Conservation (phyloP, 306 rosid species). For the Medicago truncatula region DNA sequence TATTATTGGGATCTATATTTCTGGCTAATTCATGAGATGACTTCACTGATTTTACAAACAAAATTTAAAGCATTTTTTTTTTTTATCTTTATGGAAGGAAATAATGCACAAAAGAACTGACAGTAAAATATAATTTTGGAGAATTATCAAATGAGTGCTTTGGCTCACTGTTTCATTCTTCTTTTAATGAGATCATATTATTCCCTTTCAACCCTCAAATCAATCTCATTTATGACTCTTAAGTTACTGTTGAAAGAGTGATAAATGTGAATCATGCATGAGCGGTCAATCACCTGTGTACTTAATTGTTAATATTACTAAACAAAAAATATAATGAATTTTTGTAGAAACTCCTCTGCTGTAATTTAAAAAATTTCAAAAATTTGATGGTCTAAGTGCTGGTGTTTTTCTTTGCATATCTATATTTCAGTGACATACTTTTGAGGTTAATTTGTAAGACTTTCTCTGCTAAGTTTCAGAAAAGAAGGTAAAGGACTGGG, state of each 20-base stretch:
- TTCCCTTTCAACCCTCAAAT: neutral
- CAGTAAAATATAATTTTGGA: no score
- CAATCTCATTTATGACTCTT: neutral
- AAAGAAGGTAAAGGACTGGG: slow-evolving; percentile 3
- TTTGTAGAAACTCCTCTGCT: slow-evolving; percentile 12
- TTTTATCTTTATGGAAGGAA: no score
- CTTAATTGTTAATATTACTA: slow-evolving; percentile 8
- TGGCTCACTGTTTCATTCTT: no score
- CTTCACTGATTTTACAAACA: no score
- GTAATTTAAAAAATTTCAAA: slow-evolving; percentile 1
- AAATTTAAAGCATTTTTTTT: no score
- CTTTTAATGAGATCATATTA: neutral
- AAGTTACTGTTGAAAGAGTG: slow-evolving; percentile 3
- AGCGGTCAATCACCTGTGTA: neutral
- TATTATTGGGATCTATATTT: no score
- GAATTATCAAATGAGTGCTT: no score
- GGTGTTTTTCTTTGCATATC: slow-evolving; percentile 11
- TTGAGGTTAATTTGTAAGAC: slow-evolving; percentile 19
- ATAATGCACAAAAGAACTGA: no score
- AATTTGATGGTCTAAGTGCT: neutral
- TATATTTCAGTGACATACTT: slow-evolving; percentile 17
- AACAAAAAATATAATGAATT: slow-evolving; percentile 1
- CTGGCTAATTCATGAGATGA: no score
- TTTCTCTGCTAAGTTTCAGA: slow-evolving; percentile 8
- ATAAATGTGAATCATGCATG: neutral